Evolutionary conservation across 805 yeast species (phyloP), one percentile per base, ranked within the genome.

Genomic region (Starmerella cellae): DNA sequence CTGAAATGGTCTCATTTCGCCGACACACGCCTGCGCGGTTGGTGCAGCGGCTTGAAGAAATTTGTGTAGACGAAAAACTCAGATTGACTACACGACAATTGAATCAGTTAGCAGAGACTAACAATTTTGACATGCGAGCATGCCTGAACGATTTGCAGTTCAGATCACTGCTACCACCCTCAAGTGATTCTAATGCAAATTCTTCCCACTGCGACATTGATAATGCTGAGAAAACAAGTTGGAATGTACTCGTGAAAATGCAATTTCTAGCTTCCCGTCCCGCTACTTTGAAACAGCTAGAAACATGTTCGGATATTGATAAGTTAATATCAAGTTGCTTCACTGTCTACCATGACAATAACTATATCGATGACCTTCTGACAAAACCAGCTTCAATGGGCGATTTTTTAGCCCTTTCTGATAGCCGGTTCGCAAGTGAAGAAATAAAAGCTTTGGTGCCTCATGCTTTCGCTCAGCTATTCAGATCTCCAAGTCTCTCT

Each of bases 71-170:
- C 4, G 96, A 88, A 56, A 60, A 65, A 1, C 33, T 81, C 5
- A 53, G 54, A 0, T 51, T 77, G 4, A 67, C 70, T 28, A 67
- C 70, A 27, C 69, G 70, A 30, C 64, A 69, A 19, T 51, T 91
- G 16, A 70, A 75, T 14, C 82, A 79, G 34, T 63, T 88, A 9
- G 77, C 82, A 5, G 77, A 73, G 38, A 58, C 75, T 1, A 73
- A 85, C 29, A 84, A 82, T 48, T 82, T 82, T 32, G 98, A 88
- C 61, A 68, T 91, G 17, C 66, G 98, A 51, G 82, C 84, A 22
- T 80, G 95, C 59, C 66, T 88, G 31, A 88, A 88, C 55, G 73
- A 77, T 52, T 58, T 88, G 30, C 97, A 88, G 52, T 87, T 88
- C 55, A 68, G 65, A 34, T 61, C 38, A 2, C 17, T 17, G 11